phyloP scores from a whole-genome alignment of 1,284 basidiomycete species.

The Melampsora americana region DNA sequence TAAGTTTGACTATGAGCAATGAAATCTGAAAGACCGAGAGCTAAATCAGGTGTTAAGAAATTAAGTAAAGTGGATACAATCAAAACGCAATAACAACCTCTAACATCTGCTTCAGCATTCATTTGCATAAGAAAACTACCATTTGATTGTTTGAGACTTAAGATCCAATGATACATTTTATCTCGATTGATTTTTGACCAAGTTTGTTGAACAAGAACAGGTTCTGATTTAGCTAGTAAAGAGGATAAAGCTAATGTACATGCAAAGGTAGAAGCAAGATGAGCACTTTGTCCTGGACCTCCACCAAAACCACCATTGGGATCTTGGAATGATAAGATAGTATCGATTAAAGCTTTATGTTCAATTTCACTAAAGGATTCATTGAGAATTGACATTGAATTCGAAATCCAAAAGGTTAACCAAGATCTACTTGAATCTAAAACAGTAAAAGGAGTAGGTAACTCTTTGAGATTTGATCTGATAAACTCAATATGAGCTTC shows the following conservation, averaged over 20 bases:
- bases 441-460: constrained; percentile 47
- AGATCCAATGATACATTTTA: constrained; percentile 80
- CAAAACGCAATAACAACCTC: constrained; percentile 73
- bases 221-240: constrained; percentile 42
- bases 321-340: constrained; percentile 53
- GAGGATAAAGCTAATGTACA: constrained; percentile 52
- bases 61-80: constrained; percentile 70
- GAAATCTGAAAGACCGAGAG: constrained; percentile 54
- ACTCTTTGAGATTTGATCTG: constrained; percentile 12
- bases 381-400: constrained; percentile 50
- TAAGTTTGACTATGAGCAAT: constrained; percentile 75
- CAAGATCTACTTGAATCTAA: constrained; percentile 13
- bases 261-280: constrained; percentile 53
- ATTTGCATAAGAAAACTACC: constrained; percentile 87
- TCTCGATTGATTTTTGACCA: constrained; percentile 79
- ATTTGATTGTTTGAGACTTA: constrained; percentile 86
- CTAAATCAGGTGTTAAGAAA: constrained; percentile 80
- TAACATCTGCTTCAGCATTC: constrained; percentile 88
- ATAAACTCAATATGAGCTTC: constrained; percentile 3
- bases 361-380: constrained; percentile 46
- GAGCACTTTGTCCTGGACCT: constrained; percentile 51
- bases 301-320: constrained; percentile 50
- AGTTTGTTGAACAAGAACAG: constrained; percentile 42
- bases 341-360: constrained; percentile 50
- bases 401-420: constrained; percentile 19